phyloP scores from a whole-genome alignment of 805 yeast species.

The Sporopachydermia lactativora region DNA sequence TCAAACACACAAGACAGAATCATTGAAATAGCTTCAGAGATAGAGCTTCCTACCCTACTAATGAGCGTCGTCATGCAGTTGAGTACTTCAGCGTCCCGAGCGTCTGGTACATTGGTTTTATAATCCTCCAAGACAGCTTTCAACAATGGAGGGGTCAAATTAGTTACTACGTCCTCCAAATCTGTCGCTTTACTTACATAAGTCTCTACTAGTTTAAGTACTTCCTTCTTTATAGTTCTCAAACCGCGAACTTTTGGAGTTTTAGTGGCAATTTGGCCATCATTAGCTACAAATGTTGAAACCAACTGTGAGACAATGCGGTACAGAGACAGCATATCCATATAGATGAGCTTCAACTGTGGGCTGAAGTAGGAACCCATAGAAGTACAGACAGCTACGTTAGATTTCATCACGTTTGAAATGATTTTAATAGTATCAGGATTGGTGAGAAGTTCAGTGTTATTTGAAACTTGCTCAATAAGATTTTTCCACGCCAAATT shows the following conservation, averaged over 20 bases:
- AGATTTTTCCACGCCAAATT: conserved; percentile 91
- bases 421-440: conserved; percentile 80
- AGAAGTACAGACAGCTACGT: conserved; percentile 89
- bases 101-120: conserved; percentile 79
- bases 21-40: conserved; percentile 78
- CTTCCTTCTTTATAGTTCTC: conserved; percentile 92
- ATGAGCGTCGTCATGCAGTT: conserved; percentile 90
- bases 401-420: conserved; percentile 89
- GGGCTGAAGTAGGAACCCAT: conserved; percentile 84
- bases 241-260: conserved; percentile 91
- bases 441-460: conserved; percentile 65
- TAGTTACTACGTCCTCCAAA: conserved; percentile 68
- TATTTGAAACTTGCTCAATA: conserved; percentile 70
- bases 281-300: conserved; percentile 60
- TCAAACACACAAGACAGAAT: conserved; percentile 87
- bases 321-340: conserved; percentile 81
- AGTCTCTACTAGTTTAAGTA: conserved; percentile 76
- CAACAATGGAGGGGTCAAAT: conserved; percentile 70
- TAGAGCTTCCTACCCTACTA: conserved; percentile 70
- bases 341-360: conserved; percentile 76
- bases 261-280: conserved; percentile 83
- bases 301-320: conserved; percentile 81
- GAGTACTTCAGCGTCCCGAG: conserved; percentile 94
- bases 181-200: conserved; percentile 81
- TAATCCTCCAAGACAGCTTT: conserved; percentile 84